phyloP scores from a whole-genome alignment of 2,329 filamentous ascomycete species.

The Penicillium oxalicum region DNA sequence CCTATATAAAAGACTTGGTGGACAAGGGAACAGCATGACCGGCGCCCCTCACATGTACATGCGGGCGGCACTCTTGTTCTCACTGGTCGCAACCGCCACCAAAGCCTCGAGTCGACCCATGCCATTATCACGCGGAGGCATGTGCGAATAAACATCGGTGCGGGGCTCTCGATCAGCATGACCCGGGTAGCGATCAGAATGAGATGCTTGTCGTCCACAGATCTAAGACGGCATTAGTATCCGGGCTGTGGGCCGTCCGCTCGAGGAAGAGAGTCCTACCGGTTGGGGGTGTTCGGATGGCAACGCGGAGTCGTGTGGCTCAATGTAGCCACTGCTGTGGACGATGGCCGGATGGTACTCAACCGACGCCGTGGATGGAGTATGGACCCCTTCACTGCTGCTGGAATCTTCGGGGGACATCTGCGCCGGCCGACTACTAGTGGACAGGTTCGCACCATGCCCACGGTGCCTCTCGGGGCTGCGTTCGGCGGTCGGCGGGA shows the following conservation, averaged over 20 bases:
- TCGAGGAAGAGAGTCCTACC: constrained; percentile 33
- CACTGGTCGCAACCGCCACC: constrained; percentile 46
- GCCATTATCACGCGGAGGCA: constrained; percentile 28
- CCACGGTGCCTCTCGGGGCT: constrained; percentile 24
- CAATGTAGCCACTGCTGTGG: constrained; percentile 44
- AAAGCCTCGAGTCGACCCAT: constrained; percentile 47
- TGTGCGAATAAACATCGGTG: constrained; percentile 24
- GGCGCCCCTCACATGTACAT: constrained; percentile 24
- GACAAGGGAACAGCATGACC: no score
- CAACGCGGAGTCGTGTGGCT: constrained; percentile 35
- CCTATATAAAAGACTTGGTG: no score
- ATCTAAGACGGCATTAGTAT: constrained; percentile 31
- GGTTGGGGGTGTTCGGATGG: constrained; percentile 34
- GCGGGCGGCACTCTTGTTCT: constrained; percentile 35
- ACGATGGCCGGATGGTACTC: constrained; percentile 47
- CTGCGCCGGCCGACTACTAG: constrained; percentile 29
- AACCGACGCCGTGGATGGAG: constrained; percentile 42
- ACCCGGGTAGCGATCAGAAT: constrained; percentile 26
- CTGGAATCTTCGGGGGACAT: constrained; percentile 46
- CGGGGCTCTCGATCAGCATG: constrained; percentile 24
- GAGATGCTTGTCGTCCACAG: constrained; percentile 28
- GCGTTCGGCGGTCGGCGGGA: constrained; percentile 22
- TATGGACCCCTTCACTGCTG: constrained; percentile 45
- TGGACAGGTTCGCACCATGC: constrained; percentile 24
- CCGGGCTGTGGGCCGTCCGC: constrained; percentile 21